These are phyloP conservation scores for Cardiospermum halicacabum DNA, from an alignment of 345 rosid genomes.

Conservation along the genomic window DNA sequence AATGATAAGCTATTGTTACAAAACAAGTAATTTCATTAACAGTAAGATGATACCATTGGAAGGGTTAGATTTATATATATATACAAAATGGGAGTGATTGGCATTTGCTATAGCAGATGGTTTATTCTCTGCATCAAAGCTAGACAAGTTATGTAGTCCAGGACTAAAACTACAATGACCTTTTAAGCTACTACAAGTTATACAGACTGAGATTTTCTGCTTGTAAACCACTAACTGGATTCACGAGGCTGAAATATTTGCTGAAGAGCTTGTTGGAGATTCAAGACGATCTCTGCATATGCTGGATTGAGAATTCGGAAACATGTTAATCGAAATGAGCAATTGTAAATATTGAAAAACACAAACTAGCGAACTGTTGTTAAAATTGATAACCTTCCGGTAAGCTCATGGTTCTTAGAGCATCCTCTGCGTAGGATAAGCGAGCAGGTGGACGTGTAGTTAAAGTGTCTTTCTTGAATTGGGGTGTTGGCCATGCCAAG, in stretches of 20 bases:
- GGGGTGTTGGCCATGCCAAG: constrained; percentile 71
- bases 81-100: background rate
- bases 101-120: background rate
- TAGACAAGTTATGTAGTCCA: background rate
- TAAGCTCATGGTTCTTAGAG: constrained; percentile 68
- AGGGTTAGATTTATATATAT: background rate
- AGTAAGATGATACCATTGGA: background rate
- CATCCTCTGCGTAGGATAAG: constrained; percentile 84
- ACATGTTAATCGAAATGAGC: background rate
- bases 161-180: background rate
- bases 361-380: no score
- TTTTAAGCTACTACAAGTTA: no score
- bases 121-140: background rate
- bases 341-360: no score
- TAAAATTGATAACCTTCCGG: constrained; percentile 66
- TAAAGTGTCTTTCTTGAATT: constrained; percentile 40
- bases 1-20: background rate
- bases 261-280: constrained; percentile 57
- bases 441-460: constrained; percentile 50
- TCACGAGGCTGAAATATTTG: constrained; percentile 43
- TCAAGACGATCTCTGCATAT: constrained; percentile 84
- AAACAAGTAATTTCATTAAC: background rate
- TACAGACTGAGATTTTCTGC: background rate
- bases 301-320: constrained; percentile 41
- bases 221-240: constrained; percentile 17